These are phyloP conservation scores for Phytophthora pluvialis DNA, from an alignment of 352 stramenopile species.

Conservation along the genomic window DNA sequence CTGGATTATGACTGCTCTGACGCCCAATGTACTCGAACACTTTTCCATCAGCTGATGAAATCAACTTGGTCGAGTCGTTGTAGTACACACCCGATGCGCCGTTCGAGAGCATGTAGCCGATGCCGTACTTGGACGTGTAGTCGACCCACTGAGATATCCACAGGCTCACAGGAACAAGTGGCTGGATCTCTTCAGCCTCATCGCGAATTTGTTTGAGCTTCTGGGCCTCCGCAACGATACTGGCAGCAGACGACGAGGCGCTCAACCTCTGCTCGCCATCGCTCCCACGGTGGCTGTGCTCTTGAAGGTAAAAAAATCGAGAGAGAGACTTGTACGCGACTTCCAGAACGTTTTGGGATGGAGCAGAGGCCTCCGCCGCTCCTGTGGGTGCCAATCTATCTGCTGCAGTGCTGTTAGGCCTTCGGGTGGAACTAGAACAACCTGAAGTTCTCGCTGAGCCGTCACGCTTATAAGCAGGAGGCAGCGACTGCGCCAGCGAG, in stretches of 20 bases:
- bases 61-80: constrained; percentile 99
- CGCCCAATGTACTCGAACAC: constrained; percentile 97
- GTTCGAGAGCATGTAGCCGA: constrained; percentile 98
- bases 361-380: constrained; percentile 9
- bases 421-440: constrained; percentile 15
- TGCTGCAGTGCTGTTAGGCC: constrained; percentile 13
- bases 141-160: constrained; percentile 98
- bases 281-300: constrained; percentile 40
- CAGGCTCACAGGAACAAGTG: constrained; percentile 59
- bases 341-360: constrained; percentile 50
- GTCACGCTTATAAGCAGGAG: constrained; percentile 29
- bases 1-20: constrained; percentile 44
- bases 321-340: constrained; percentile 59
- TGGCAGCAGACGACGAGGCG: constrained; percentile 63
- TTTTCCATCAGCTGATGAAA: constrained; percentile 88
- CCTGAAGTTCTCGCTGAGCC: constrained; percentile 17
- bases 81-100: constrained; percentile 97
- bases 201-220: constrained; percentile 68
- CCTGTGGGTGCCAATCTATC: constrained; percentile 1
- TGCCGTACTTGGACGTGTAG: constrained; percentile 99
- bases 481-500: constrained; percentile 21
- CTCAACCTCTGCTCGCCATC: constrained; percentile 52
- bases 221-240: constrained; percentile 66
- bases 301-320: constrained; percentile 74
- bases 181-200: constrained; percentile 49